Evolutionary conservation across 768 basidiomycete genomes (phyloP).

Genomic region (Ephemerocybe angulata): DNA sequence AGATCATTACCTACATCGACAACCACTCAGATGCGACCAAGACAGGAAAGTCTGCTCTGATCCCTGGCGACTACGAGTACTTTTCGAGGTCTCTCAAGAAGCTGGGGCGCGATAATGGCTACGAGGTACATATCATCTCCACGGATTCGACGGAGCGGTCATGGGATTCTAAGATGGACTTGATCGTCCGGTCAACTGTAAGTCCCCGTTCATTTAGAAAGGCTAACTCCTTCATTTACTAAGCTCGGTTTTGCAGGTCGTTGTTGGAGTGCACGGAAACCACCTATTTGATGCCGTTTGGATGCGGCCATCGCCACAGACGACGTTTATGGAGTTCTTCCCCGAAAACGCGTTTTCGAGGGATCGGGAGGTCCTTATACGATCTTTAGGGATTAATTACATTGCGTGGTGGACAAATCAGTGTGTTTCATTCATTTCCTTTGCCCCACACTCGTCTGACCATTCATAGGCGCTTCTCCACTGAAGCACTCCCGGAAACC

Average conservation of each 20-base stretch:
- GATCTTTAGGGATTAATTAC: slow-evolving; percentile 52
- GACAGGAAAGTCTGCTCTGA: slow-evolving; percentile 43
- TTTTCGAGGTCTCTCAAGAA: slow-evolving; percentile 55
- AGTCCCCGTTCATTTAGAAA: slow-evolving; percentile 23
- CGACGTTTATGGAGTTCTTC: slow-evolving; percentile 77
- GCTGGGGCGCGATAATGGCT: slow-evolving; percentile 48
- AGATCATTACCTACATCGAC: slow-evolving; percentile 46
- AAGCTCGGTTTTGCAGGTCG: slow-evolving; percentile 39
- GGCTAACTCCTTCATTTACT: slow-evolving; percentile 1
- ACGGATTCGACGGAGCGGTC: slow-evolving; percentile 43
- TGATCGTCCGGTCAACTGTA: slow-evolving; percentile 68
- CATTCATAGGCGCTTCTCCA: slow-evolving; percentile 32
- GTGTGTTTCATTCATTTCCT: slow-evolving; percentile 22
- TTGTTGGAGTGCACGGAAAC: slow-evolving; percentile 56
- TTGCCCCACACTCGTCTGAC: background rate
- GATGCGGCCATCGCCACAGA: slow-evolving; percentile 56
- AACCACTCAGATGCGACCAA: slow-evolving; percentile 29
- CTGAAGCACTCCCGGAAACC: slow-evolving; percentile 31
- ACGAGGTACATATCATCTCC: slow-evolving; percentile 54
- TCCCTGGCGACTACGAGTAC: slow-evolving; percentile 51
- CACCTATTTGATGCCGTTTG: slow-evolving; percentile 68
- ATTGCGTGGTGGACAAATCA: slow-evolving; percentile 51
- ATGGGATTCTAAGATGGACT: slow-evolving; percentile 62
- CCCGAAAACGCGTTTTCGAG: slow-evolving; percentile 60
- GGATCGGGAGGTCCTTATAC: slow-evolving; percentile 57